Evolutionary conservation across 2,329 filamentous ascomycete genomes (phyloP), one percentile per base, ranked within the genome.

Genomic region (Penicillium capsulatum): DNA sequence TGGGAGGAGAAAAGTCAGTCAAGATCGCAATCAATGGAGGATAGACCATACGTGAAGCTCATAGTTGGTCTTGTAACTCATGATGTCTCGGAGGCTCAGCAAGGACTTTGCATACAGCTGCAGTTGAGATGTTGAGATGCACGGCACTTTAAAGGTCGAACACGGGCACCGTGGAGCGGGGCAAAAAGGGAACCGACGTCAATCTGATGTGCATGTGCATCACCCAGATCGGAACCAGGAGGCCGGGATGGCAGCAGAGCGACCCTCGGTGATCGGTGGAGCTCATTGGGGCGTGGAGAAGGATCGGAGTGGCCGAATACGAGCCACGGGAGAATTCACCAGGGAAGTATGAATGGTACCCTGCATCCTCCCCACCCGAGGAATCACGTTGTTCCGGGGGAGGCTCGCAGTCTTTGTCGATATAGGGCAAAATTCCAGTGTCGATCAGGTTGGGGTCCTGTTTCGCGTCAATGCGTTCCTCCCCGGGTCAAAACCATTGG

Each of bases 61-160:
- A 40, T 64, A 66, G 56, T 66, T 66, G 48, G 55, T 60, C 35
- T 62, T 65, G 59, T 66, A 66, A 31, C 50, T 51, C 59, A 64
- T 66, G 29, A 10, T 24, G 7, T 28, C 15, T 36, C 13, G 11
- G 13, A n/a, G 26, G 4, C 26, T 4, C 26, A 11, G 26, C 26
- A 11, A 28, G 26, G 26, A 14, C 9, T 4, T n/a, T n/a, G n/a
- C n/a, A n/a, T n/a, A 28, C 5, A 6, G 26, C 4, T n/a, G 26
- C 42, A 37, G 37, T 40, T 40, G 42, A 45, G 34, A 40, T 34
- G 44, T 42, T 48, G 49, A 38, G 44, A 47, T 46, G 44, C 43
- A 51, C 33, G 40, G 41, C 39, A 44, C 45, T 52, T 50, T 50
- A 48, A 50, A 20, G 4, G 16, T 19, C 9, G 7, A 17, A n/a